Percentiles rank a stretch among this genome's conserved stretches.
These are phyloP conservation scores for Boletus eberwhitei DNA, from an alignment of 768 basidiomycete species.

Conservation along the genomic window DNA sequence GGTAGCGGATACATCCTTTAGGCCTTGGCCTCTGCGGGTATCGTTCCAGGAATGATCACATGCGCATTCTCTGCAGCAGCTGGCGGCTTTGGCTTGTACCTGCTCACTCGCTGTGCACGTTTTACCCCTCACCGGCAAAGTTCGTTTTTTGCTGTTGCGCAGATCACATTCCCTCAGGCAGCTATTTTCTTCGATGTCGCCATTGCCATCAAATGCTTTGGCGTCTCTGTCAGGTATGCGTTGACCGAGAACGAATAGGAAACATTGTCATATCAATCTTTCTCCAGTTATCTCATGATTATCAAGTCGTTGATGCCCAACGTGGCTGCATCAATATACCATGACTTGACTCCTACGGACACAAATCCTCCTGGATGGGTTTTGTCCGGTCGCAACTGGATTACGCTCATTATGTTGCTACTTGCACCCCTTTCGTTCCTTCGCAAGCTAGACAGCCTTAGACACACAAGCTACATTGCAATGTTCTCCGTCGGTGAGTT, in stretches of 20 bases:
- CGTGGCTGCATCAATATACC: conserved; percentile 80
- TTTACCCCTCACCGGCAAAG: conserved; percentile 69
- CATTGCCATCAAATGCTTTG: conserved; percentile 95
- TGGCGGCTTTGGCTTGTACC: conserved; percentile 83
- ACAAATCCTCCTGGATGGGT: conserved; percentile 74
- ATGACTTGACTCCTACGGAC: conserved; percentile 63
- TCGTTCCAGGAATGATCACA: conserved; percentile 87
- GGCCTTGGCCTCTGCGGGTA: conserved; percentile 88
- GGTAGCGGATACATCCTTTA: conserved; percentile 26
- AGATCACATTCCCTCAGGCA: conserved; percentile 85
- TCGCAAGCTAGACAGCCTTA: conserved; percentile 76
- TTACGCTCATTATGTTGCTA: conserved; percentile 70
- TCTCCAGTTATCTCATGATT: conserved; percentile 77
- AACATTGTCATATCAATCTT: not conserved
- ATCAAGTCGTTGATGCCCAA: conserved; percentile 92
- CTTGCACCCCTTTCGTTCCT: conserved; percentile 83
- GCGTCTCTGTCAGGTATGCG: conserved; percentile 83
- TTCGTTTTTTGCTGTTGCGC: conserved; percentile 80
- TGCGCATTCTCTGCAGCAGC: conserved; percentile 77
- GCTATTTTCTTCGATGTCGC: conserved; percentile 90
- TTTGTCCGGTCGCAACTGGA: conserved; percentile 77
- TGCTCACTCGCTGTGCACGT: conserved; percentile 81
- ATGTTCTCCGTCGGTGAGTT: conserved; percentile 82
- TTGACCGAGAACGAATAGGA: not conserved
- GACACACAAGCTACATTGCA: conserved; percentile 90